Base-by-base conservation (phyloP, 2,329 filamentous ascomycete genomes). In the Plenodomus tracheiphilus region DNA sequence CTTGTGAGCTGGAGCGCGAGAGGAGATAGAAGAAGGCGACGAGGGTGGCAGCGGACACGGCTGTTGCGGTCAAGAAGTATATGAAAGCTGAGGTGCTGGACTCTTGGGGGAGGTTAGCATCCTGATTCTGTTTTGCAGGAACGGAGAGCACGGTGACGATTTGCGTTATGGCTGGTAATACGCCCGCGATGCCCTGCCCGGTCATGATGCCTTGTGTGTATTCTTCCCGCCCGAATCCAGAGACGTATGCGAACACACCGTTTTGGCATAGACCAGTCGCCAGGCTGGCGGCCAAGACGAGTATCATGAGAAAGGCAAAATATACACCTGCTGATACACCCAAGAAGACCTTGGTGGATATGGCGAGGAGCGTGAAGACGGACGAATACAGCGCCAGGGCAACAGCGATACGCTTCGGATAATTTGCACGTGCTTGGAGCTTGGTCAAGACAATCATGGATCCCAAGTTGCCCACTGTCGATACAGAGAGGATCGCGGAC, bases 171-270 rank as follows among this genome's bases (percentile, higher is more conserved):
- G 89, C 87, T 0, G 94, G 94, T 3, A 97, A 77, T 9, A 99
- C 92, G 22, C 94, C 94, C 0, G 94, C 92, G 3, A 99, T 80
- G 25, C 87, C 93, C 73, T 99, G 94, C 1, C 94, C 94, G 2
- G 87, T 86, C 92, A 99, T 97, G 72, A 97, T 91, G 19, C 88
- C 93, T 74, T 97, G 93, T 46, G 91, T 96, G 72, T 97, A 99
- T 72, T 94, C 89, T 17, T 87, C 84, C 43, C 89, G 80, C 30
- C 87, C 90, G 65, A 96, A 97, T 43, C 89, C 87, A 3, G 89
- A 85, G 2, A 91, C 91, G 68, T 92, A 97, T 2, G 94, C 91
- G 70, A 97, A 96, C 10, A 94, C 85, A 16, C 94, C 94, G 71
- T 97, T 97, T 74, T 97, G 94, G 59, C 92, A 88, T 42, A 97